Evolutionary conservation across 352 stramenopile species (phyloP).

Genomic region (Globisporangium spinosum): DNA sequence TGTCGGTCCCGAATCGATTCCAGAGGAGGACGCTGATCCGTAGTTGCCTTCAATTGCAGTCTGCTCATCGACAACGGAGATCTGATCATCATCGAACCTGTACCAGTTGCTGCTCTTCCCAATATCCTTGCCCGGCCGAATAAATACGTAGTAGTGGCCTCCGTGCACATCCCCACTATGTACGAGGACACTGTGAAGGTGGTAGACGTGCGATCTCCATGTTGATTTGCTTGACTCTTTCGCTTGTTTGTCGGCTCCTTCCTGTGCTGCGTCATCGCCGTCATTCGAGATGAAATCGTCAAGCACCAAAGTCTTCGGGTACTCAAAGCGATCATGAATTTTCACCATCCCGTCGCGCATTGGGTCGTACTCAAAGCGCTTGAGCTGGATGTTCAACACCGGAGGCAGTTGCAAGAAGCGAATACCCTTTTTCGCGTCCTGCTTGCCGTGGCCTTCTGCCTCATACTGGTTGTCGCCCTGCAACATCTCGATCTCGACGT

Average conservation of each 20-base stretch:
- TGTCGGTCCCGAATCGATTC: conserved; percentile 20
- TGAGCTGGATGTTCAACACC: conserved; percentile 91
- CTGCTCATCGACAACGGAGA: conserved; percentile 67
- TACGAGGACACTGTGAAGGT: conserved; percentile 83
- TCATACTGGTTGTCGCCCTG: conserved; percentile 94
- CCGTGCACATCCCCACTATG: conserved; percentile 85
- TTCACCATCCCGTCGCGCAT: conserved; percentile 88
- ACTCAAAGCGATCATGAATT: conserved; percentile 88
- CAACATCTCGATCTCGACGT: conserved; percentile 91
- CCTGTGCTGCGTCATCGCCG: background rate
- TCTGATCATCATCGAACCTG: conserved; percentile 85
- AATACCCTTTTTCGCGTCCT: conserved; percentile 88
- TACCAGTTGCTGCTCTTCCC: conserved; percentile 69
- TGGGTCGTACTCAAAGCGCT: conserved; percentile 87
- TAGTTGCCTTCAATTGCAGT: conserved; percentile 78
- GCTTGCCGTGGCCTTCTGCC: conserved; percentile 83
- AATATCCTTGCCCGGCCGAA: conserved; percentile 69
- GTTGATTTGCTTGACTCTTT: background rate
- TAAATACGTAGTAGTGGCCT: conserved; percentile 89
- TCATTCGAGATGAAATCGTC: conserved; percentile 54
- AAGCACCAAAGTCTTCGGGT: conserved; percentile 68
- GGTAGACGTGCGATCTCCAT: conserved; percentile 48
- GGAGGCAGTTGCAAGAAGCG: conserved; percentile 84
- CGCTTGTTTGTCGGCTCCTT: background rate
- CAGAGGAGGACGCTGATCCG: conserved; percentile 34